These are phyloP conservation scores for Podospora pseudoanserina DNA, from an alignment of 495 filamentous ascomycete genomes.

Conservation along the genomic window DNA sequence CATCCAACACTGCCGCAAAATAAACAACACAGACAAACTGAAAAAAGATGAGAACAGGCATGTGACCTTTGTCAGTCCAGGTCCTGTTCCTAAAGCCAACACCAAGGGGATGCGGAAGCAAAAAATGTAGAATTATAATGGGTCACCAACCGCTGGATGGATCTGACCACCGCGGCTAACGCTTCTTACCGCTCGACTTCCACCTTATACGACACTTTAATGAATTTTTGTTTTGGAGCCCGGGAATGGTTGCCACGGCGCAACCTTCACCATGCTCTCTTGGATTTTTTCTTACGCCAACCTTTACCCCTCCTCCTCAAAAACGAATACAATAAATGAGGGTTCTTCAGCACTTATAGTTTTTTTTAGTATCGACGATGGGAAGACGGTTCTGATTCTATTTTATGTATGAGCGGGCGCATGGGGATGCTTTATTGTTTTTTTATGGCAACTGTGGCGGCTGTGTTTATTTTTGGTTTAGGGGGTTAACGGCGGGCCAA, in stretches of 20 bases:
- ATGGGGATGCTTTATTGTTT: slow-evolving; percentile 2
- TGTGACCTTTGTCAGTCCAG: slow-evolving; percentile 45
- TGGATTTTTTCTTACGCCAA: slow-evolving; percentile 6
- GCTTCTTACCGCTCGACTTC: not conserved
- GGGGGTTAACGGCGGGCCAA: slow-evolving; percentile 1
- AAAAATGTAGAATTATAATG: slow-evolving; percentile 11
- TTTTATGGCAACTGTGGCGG: not conserved
- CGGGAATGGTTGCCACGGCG: not conserved
- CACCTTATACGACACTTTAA: slow-evolving; percentile 4
- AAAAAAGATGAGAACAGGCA: slow-evolving; percentile 46
- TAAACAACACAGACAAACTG: slow-evolving; percentile 31
- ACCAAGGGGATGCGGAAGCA: slow-evolving; percentile 36
- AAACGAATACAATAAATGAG: not conserved
- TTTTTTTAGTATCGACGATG: not conserved
- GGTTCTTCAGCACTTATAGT: not conserved
- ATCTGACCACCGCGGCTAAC: not conserved
- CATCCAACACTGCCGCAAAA: slow-evolving; percentile 32
- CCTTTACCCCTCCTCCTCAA: not conserved
- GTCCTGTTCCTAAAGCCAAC: slow-evolving; percentile 32
- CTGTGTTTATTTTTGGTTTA: slow-evolving; percentile 2
- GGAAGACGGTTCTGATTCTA: slow-evolving; percentile 4
- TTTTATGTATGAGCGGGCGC: slow-evolving; percentile 9
- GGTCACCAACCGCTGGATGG: slow-evolving; percentile 5
- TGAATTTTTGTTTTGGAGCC: not conserved
- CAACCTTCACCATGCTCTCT: slow-evolving; percentile 1